Conservation (phyloP, 768 basidiomycete genomes). For the Boletus rubroflammeus region DNA sequence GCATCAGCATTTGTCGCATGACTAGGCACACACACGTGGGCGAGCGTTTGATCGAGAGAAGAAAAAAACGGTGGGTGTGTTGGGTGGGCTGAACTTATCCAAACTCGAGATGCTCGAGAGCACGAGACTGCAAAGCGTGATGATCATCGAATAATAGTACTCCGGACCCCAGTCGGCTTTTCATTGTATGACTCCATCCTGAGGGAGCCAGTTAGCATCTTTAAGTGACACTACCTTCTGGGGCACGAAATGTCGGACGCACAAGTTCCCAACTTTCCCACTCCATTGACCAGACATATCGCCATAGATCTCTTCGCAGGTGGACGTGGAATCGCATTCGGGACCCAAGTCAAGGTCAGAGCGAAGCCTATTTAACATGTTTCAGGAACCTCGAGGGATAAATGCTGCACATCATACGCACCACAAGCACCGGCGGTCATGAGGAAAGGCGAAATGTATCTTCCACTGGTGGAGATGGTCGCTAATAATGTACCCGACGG, state of each 20-base stretch:
- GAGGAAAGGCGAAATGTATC: conserved; percentile 62
- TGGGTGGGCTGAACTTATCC: conserved; percentile 23
- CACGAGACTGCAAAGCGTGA: conserved; percentile 37
- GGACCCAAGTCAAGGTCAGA: conserved; percentile 56
- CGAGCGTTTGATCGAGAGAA: background rate
- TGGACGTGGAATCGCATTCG: conserved; percentile 56
- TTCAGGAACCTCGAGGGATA: background rate
- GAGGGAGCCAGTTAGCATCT: background rate
- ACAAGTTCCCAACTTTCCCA: conserved; percentile 61
- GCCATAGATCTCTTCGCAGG: conserved; percentile 51
- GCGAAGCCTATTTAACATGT: conserved; percentile 33
- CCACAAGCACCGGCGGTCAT: conserved; percentile 54
- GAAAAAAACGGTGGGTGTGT: background rate
- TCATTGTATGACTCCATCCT: conserved; percentile 64
- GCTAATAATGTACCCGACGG: conserved; percentile 60
- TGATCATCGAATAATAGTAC: conserved; percentile 61
- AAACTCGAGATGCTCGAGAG: conserved; percentile 32
- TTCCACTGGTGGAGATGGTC: conserved; percentile 47
- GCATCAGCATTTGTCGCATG: conserved; percentile 43
- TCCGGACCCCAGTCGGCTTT: conserved; percentile 46
- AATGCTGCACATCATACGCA: conserved; percentile 8
- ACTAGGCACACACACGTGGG: conserved; percentile 27
- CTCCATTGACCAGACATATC: conserved; percentile 60
- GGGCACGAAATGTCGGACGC: conserved; percentile 16
- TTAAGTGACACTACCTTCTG: background rate